Evolutionary conservation across 108 stramenopile species (phyloP), one percentile per base, ranked within the genome.

Genomic region (Cylindrotheca fusiformis): DNA sequence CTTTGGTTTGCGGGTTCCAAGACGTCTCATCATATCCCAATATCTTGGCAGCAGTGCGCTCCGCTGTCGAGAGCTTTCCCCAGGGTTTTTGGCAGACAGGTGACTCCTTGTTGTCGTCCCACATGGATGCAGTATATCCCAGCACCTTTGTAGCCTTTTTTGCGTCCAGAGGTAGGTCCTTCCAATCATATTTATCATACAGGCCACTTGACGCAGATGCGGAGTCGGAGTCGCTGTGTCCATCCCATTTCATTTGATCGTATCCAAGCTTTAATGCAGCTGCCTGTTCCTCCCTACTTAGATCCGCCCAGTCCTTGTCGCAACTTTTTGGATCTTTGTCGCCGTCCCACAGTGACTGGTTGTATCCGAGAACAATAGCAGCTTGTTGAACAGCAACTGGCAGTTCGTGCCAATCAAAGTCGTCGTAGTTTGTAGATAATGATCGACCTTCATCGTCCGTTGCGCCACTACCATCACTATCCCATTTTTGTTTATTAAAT

Each of bases 311-410:
- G 18, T 29, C 36, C 36, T 41, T 41, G 36, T 51, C n/a, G 18
- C 18, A 51, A 4, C 14, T 23, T 2, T 19, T 22, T 5, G 21
- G 26, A 10, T 18, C 32, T 18, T 28, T 27, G 22, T 8, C 23
- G 14, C 10, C 14, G 36, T 70, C 69, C 69, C 69, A 70, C 17
- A 21, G 50, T 4, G 17, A 44, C 48, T 70, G 19, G 26, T 64
- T 57, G 41, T 70, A 76, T n/a, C 75, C 75, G 4, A 76, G 57
- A 28, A 58, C 60, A n/a, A 12, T 26, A 10, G 69, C 75, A 44
- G 75, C 75, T 12, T 59, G 45, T 63, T 65, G 52, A 30, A 70
- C 33, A 19, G 68, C 31, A 20, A 22, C 22, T 2, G 75, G 69
- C 21, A 76, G 58, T 2, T 65, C 68, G 28, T 31, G 26, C 75